Conservation (phyloP, 2,329 filamentous ascomycete species). For the Xylaria sp. region DNA sequence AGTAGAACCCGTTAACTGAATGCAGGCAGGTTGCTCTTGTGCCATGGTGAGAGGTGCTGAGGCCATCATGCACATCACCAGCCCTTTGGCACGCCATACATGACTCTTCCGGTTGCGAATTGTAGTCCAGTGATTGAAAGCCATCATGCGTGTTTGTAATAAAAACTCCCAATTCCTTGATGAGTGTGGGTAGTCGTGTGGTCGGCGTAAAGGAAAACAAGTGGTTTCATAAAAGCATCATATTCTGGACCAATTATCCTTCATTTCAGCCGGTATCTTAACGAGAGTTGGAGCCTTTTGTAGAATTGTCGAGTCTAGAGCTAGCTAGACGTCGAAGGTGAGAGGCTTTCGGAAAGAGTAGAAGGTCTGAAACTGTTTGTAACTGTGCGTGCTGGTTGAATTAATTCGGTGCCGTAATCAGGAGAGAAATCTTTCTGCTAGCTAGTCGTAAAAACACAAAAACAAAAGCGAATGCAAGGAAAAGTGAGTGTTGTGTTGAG, state of each 20-base stretch:
- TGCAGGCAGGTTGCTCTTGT: conserved; percentile 44
- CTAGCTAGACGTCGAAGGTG: conserved; percentile 23
- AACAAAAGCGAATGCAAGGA: conserved; percentile 38
- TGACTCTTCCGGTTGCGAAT: conserved; percentile 29
- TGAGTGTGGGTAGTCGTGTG: conserved; percentile 23
- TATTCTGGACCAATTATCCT: conserved; percentile 43
- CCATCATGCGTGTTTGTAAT: conserved; percentile 35
- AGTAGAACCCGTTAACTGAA: conserved; percentile 51
- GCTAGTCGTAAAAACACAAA: conserved; percentile 29
- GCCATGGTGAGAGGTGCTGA: conserved; percentile 42
- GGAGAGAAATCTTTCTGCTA: conserved; percentile 33
- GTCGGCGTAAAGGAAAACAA: conserved; percentile 33
- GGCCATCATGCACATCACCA: conserved; percentile 41
- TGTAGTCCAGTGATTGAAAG: conserved; percentile 19
- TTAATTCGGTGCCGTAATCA: conserved; percentile 45
- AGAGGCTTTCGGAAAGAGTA: conserved; percentile 35
- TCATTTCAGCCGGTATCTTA: conserved; percentile 43
- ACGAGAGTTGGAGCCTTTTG: conserved; percentile 18
- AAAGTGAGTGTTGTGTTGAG: conserved; percentile 38
- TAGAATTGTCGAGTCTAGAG: not conserved
- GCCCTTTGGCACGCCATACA: conserved; percentile 33
- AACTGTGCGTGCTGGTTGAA: conserved; percentile 39
- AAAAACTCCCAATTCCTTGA: conserved; percentile 17
- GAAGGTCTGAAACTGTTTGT: conserved; percentile 38
- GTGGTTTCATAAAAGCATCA: conserved; percentile 43